Percentiles rank a stretch among this genome's conserved stretches.
phyloP scores from a whole-genome alignment of 2,329 filamentous ascomycete genomes.

The Thielaviopsis ethacetica region DNA sequence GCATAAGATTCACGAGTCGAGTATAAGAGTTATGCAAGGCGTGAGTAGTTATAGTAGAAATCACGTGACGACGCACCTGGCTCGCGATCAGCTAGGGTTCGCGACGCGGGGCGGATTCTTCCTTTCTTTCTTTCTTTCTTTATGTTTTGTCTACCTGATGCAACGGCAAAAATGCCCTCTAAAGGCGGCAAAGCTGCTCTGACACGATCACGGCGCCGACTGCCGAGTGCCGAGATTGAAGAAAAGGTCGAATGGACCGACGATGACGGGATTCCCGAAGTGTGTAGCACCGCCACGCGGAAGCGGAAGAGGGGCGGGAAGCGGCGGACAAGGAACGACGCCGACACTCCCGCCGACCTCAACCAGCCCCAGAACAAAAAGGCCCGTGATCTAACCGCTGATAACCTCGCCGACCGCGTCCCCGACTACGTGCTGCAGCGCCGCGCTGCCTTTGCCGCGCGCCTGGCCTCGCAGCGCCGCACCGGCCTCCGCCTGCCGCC shows the following conservation, averaged over 20 bases:
- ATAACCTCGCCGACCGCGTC: constrained; percentile 19
- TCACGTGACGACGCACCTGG: background rate
- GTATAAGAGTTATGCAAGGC: too few relatives aligned
- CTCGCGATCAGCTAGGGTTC: background rate
- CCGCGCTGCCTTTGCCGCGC: constrained; percentile 50
- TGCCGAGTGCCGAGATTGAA: background rate
- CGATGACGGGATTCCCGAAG: background rate
- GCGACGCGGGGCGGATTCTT: background rate
- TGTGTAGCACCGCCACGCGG: too few relatives aligned
- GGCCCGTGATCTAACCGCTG: too few relatives aligned
- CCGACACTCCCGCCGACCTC: too few relatives aligned
- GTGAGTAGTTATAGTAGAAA: background rate
- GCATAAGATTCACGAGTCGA: too few relatives aligned
- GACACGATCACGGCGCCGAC: background rate
- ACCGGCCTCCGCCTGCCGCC: constrained; percentile 64
- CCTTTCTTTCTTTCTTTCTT: too few relatives aligned
- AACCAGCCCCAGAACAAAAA: too few relatives aligned
- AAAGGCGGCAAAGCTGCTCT: background rate
- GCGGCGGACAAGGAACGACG: too few relatives aligned
- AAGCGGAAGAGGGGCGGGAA: too few relatives aligned
- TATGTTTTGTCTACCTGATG: too few relatives aligned
- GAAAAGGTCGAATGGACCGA: constrained; percentile 6
- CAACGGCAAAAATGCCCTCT: too few relatives aligned
- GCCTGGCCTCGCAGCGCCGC: constrained; percentile 41
- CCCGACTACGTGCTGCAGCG: constrained; percentile 59